phyloP scores from a whole-genome alignment of 1,284 basidiomycete species.

The Porogramme epimiltina region DNA sequence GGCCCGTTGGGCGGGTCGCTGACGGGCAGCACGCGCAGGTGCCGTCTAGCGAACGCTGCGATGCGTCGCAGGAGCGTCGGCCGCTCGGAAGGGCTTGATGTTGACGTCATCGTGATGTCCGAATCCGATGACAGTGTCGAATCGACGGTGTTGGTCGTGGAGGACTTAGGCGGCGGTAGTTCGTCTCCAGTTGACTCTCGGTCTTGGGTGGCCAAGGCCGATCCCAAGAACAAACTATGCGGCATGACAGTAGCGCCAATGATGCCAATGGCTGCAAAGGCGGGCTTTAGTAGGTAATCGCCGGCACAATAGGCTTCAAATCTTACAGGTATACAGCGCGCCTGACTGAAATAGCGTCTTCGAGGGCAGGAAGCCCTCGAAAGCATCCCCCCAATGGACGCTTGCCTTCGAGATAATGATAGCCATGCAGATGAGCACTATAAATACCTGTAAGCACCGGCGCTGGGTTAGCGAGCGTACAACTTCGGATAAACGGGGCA shows the following conservation, averaged over 20 bases:
- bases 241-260: constrained; percentile 89
- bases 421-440: constrained; percentile 82
- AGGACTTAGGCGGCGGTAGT: constrained; percentile 1
- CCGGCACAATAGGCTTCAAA: background rate
- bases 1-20: constrained; percentile 19
- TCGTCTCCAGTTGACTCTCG: constrained; percentile 41
- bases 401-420: constrained; percentile 77
- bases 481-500: background rate
- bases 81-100: too few relatives aligned
- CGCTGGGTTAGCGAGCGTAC: background rate
- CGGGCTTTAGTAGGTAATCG: background rate
- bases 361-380: constrained; percentile 86
- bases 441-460: constrained; percentile 58
- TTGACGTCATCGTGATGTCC: constrained; percentile 5
- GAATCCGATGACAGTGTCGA: constrained; percentile 15
- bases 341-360: constrained; percentile 61
- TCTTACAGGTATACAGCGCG: constrained; percentile 79
- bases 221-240: constrained; percentile 89
- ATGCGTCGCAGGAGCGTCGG: constrained; percentile 2
- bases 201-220: constrained; percentile 82
- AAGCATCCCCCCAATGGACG: constrained; percentile 79
- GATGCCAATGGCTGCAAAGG: constrained; percentile 73
- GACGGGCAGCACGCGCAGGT: constrained; percentile 24
- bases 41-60: constrained; percentile 4
- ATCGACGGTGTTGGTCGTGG: constrained; percentile 4